Evolutionary conservation across 208 protist genomes (phyloP), one percentile per base, ranked within the genome.

Genomic region (Phytomonas francai): DNA sequence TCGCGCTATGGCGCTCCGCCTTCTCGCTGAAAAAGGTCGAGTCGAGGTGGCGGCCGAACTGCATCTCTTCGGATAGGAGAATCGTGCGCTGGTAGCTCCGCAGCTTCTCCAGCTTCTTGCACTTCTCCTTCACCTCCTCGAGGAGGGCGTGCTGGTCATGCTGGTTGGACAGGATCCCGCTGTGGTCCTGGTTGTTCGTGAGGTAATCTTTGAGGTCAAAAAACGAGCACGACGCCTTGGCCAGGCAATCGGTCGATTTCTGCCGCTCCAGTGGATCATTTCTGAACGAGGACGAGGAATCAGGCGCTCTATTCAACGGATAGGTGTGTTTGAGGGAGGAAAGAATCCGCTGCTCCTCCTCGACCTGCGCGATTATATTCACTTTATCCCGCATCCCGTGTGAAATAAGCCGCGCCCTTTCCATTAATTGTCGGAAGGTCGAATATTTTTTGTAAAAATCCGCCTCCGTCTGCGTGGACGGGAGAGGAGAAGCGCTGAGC

Each of bases 21-120:
- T 33, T 25, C 14, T 22, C 12, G 51, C 19, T 14, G 0, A 14
- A 32, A 31, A 11, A 60, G 60, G 3, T 51, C n/a, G n/a, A n/a
- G n/a, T n/a, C n/a, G n/a, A n/a, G n/a, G 59, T 59, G 1, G 32
- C 30, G 31, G 45, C 42, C 59, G 27, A 4, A 57, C 29, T 71
- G 59, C 64, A 73, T 70, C 11, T 80, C 75, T 45, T 79, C 76
- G 59, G 84, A 65, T 68, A 83, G 73, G 28, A 67, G 65, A 57
- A 89, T 74, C 25, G 72, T 39, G 25, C 72, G 72, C 72, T 89
- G 83, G 14, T 84, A 65, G n/a, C 60, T 63, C 27, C 83, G 79
- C 67, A 89, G 74, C 63, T 89, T 83, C 14, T 49, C 34, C 3
- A 89, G 70, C 27, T 68, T 76, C 3, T 78, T 69, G 7, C 32